Evolutionary conservation across 176 grass and related monocot species (phyloP), one percentile per base, ranked within the genome.

Genomic region (Chrysopogon serrulatus): DNA sequence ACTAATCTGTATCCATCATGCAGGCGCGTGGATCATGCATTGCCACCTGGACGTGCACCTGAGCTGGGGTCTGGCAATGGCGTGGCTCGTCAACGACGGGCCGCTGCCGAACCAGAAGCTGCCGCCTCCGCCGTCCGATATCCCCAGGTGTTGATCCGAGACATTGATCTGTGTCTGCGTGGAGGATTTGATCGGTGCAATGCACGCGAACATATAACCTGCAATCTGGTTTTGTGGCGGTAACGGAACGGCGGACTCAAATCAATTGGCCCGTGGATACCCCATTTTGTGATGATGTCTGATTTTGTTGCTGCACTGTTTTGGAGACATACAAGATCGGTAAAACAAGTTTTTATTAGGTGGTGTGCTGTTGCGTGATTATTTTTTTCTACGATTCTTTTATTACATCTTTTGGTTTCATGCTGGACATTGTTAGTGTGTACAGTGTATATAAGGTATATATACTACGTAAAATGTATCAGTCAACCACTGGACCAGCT

Each of bases 21-120:
- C 71, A 93, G 94, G 91, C 30, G 90, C 92, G 4, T 97, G 92
- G 92, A 78, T 97, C 84, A 97, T 97, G 95, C 92, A 97, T 76
- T 97, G 95, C 86, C 95, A 97, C 86, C 41, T 92, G 4, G 92
- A 97, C 80, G 90, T 87, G 27, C 95, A 97, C 68, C 66, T 89
- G 39, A 97, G 88, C 49, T 97, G 95, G 95, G 95, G 88, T 11
- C 76, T 97, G 28, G 88, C 72, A 34, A 97, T 94, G 95, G 95
- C 86, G 73, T 94, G 95, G 95, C 86, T 94, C 32, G 95, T 97
- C 34, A 82, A 89, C 57, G 86, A 91, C 77, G 92, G 92, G 43
- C 82, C 70, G 65, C 86, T 92, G 15, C 92, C 86, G 5, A 85
- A 73, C 42, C 90, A 94, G 60, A 97, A 97, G 84, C 88, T 97